A percentile compares a stretch with the other conserved stretches of the same genome.
phyloP scores from a whole-genome alignment of 1,284 basidiomycete species.

The Trametes hirsuta region DNA sequence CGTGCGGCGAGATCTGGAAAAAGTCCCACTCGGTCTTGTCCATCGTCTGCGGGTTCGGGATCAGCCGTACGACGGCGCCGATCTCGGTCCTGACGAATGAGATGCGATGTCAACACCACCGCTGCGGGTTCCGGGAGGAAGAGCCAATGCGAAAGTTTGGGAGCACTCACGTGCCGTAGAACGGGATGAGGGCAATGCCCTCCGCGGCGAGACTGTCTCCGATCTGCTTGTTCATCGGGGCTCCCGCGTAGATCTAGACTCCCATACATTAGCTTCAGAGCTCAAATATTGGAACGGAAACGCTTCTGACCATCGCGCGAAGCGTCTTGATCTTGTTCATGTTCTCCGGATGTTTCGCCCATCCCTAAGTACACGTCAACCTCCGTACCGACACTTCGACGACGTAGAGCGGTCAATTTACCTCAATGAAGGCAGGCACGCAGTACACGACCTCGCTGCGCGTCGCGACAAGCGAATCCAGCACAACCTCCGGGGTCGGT shows the following conservation, averaged over 20 bases:
- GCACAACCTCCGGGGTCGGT: conserved; percentile 22
- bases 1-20: conserved; percentile 23
- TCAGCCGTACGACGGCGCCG: conserved; percentile 7
- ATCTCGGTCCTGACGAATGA: conserved; percentile 12
- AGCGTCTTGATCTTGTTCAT: conserved; percentile 24
- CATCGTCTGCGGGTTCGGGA: conserved; percentile 17
- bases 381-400: not conserved
- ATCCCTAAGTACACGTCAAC: conserved; percentile 19
- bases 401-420: not conserved
- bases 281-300: not conserved
- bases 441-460: conserved; percentile 21
- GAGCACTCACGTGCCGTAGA: conserved; percentile 35
- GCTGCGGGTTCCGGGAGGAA: too few relatives aligned
- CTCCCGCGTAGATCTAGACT: conserved; percentile 36
- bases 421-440: conserved; percentile 32
- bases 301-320: conserved; percentile 25
- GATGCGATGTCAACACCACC: not conserved
- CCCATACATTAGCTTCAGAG: not conserved
- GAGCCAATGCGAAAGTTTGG: not conserved
- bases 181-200: conserved; percentile 31
- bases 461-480: conserved; percentile 13
- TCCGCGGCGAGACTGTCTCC: conserved; percentile 31
- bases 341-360: conserved; percentile 25
- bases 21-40: conserved; percentile 32
- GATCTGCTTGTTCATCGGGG: conserved; percentile 33